phyloP scores from a whole-genome alignment of 768 basidiomycete genomes.

The Sporobolomyces phaffii region DNA sequence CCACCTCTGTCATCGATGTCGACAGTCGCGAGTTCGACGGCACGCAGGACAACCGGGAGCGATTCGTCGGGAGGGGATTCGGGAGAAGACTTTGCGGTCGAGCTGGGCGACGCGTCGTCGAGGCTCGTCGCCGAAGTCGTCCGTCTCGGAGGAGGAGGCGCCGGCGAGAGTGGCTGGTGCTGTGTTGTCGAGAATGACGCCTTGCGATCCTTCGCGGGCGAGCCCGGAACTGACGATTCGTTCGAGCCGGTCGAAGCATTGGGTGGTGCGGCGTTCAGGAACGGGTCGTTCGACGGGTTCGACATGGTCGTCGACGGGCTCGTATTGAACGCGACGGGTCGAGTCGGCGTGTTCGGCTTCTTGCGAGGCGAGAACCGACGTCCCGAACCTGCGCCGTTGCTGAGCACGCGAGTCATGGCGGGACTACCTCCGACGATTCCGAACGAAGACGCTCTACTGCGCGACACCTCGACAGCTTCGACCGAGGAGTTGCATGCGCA shows the following conservation, averaged over 20 bases:
- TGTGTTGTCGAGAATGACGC: slow-evolving; percentile 50
- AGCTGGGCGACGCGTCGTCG: slow-evolving; percentile 44
- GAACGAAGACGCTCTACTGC: slow-evolving; percentile 62
- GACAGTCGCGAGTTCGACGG: slow-evolving; percentile 49
- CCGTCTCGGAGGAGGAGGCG: slow-evolving; percentile 15
- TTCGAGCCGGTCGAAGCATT: slow-evolving; percentile 50
- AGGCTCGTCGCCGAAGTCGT: slow-evolving; percentile 49
- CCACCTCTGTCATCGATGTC: slow-evolving; percentile 58
- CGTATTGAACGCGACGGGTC: slow-evolving; percentile 1
- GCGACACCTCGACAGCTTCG: slow-evolving; percentile 56
- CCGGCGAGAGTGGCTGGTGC: slow-evolving; percentile 49
- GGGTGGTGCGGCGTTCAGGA: slow-evolving; percentile 61
- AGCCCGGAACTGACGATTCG: not conserved
- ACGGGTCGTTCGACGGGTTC: not conserved
- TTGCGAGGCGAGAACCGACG: slow-evolving; percentile 61
- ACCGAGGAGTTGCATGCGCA: slow-evolving; percentile 45
- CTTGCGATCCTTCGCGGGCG: slow-evolving; percentile 15
- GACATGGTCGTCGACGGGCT: slow-evolving; percentile 1
- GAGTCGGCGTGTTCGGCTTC: slow-evolving; percentile 9
- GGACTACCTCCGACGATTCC: slow-evolving; percentile 48
- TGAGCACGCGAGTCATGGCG: slow-evolving; percentile 45
- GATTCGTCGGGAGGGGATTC: slow-evolving; percentile 39
- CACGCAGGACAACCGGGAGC: slow-evolving; percentile 39
- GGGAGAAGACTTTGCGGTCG: not conserved
- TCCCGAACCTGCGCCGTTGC: slow-evolving; percentile 52